phyloP scores from a whole-genome alignment of 495 filamentous ascomycete genomes.

The Hyaloscypha finlandica region DNA sequence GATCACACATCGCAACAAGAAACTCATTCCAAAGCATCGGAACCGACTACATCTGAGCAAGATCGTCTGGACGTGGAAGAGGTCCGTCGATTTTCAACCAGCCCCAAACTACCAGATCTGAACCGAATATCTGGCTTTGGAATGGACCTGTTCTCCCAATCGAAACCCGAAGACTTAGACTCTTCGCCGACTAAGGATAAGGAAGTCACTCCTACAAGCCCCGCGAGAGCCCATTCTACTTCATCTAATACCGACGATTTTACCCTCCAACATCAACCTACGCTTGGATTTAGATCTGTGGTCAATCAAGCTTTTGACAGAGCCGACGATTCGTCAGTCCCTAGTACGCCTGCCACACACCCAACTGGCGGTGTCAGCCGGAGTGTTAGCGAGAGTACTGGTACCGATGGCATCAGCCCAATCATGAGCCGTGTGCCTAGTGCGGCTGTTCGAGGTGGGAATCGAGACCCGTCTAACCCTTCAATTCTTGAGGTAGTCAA shows the following conservation, averaged over 20 bases:
- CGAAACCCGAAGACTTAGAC: background rate
- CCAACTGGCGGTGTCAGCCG: conserved; percentile 50
- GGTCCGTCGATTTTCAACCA: conserved; percentile 39
- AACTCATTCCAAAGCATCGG: background rate
- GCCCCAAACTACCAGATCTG: conserved; percentile 63
- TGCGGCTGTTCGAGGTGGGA: conserved; percentile 34
- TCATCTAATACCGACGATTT: conserved; percentile 12
- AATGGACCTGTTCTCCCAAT: conserved; percentile 31
- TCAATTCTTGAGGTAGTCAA: conserved; percentile 59
- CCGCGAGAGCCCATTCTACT: background rate
- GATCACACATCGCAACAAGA: conserved; percentile 5
- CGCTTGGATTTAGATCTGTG: conserved; percentile 64
- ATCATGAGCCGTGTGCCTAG: conserved; percentile 61
- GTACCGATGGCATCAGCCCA: conserved; percentile 62
- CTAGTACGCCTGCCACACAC: conserved; percentile 57
- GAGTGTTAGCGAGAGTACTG: conserved; percentile 63
- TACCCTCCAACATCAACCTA: conserved; percentile 33
- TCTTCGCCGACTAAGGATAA: background rate
- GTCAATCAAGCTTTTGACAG: conserved; percentile 71
- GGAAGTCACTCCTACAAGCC: conserved; percentile 7
- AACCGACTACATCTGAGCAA: background rate
- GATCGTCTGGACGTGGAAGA: conserved; percentile 14
- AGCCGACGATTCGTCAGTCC: conserved; percentile 45
- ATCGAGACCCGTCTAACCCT: conserved; percentile 49
- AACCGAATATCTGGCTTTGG: conserved; percentile 68